Conservation (phyloP, 2,329 filamentous ascomycete species). For the Bimuria novae-zelandiae region DNA sequence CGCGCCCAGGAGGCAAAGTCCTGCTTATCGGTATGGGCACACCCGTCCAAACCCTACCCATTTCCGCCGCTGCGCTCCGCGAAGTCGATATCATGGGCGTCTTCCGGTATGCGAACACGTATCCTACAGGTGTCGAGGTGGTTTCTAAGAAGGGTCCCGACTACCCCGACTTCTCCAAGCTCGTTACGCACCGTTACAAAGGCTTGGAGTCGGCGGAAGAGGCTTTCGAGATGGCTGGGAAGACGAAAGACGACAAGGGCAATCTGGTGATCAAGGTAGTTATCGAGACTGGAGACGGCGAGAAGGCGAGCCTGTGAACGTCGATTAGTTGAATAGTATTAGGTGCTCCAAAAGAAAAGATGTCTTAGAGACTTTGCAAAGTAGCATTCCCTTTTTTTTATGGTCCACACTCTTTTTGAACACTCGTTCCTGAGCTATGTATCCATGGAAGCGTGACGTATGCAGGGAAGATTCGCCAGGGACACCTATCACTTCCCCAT, state of each 20-base stretch:
- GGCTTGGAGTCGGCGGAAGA: conserved; percentile 65
- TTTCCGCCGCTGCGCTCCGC: conserved; percentile 72
- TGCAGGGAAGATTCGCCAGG: no score
- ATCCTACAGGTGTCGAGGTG: conserved; percentile 69
- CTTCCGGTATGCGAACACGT: conserved; percentile 78
- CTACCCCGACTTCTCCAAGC: conserved; percentile 67
- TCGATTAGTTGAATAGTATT: background rate
- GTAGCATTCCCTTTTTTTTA: background rate
- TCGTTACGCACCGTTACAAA: conserved; percentile 74
- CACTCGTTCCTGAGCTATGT: background rate
- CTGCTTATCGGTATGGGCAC: conserved; percentile 82
- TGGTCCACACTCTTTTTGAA: background rate
- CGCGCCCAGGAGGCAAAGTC: conserved; percentile 70
- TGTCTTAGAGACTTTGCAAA: background rate
- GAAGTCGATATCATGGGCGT: conserved; percentile 79
- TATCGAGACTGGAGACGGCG: conserved; percentile 48
- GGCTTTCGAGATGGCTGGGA: conserved; percentile 72
- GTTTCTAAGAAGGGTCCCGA: conserved; percentile 53
- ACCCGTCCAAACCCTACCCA: conserved; percentile 73
- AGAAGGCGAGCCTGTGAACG: conserved; percentile 24
- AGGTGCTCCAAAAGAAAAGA: background rate
- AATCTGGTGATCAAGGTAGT: conserved; percentile 75
- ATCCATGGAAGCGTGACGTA: no score
- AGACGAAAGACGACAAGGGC: conserved; percentile 69
- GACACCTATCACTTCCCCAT: no score